Evolutionary conservation across 148 eudicot species (phyloP).

Genomic region (Rhododendron ferrugineum): DNA sequence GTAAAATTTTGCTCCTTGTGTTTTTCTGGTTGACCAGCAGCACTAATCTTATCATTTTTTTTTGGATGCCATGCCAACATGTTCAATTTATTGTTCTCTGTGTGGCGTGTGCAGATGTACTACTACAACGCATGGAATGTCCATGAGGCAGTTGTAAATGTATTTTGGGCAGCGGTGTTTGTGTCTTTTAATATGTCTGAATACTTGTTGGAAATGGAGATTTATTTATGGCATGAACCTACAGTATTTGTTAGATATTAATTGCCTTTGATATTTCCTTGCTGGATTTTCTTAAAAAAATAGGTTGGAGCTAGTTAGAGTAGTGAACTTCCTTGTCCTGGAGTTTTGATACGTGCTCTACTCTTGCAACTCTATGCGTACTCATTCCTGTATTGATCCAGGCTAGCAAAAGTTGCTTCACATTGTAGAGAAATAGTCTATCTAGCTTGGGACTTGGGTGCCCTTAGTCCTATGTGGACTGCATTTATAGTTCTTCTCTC

Average conservation of each 20-base stretch:
- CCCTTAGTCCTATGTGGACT: not conserved
- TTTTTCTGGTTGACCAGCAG: not conserved
- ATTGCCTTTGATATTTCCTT: not conserved
- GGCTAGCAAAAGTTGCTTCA: not conserved
- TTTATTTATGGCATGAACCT: not conserved
- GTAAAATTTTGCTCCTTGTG: not conserved
- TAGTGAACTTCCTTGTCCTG: not conserved
- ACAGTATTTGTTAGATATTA: not conserved
- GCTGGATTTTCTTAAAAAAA: not conserved
- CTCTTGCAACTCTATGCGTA: not conserved
- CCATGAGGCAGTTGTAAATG: not conserved
- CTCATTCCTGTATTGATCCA: not conserved
- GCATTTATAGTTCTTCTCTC: not conserved
- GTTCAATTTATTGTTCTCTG: not conserved
- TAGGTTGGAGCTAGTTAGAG: not conserved
- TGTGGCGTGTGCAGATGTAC: not conserved
- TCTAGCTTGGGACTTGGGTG: not conserved
- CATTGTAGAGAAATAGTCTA: not conserved
- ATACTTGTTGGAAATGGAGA: not conserved
- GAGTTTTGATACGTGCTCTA: not conserved
- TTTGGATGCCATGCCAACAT: not conserved
- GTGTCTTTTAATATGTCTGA: not conserved
- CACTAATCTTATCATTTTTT: too few species aligned
- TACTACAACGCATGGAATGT: not conserved
- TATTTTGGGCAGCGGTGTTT: not conserved